These are phyloP conservation scores for Orbilia ellipsospora DNA, from an alignment of 2,329 filamentous ascomycete species.

Conservation along the genomic window DNA sequence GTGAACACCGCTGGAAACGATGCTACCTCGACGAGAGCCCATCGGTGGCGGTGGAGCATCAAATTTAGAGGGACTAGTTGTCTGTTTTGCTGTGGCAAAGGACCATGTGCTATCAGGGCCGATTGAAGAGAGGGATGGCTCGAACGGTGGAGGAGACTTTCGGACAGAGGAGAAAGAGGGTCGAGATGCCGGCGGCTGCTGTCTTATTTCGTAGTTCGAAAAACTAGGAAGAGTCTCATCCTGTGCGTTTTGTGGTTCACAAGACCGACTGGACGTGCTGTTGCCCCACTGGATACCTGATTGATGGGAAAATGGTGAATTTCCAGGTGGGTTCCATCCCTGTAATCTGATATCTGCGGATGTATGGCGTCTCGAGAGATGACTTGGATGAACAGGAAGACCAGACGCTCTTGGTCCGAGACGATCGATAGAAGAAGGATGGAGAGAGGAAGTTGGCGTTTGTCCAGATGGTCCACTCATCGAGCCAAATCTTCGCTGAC, in stretches of 20 bases:
- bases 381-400: constrained; percentile 59
- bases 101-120: constrained; percentile 58
- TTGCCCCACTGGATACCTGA: constrained; percentile 73
- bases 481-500: constrained; percentile 82
- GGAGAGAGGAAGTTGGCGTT: constrained; percentile 76
- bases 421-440: constrained; percentile 75
- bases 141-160: constrained; percentile 58
- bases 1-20: constrained; percentile 60
- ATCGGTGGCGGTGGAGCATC: constrained; percentile 58
- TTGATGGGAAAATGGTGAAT: constrained; percentile 70
- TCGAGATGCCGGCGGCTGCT: constrained; percentile 52
- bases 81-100: constrained; percentile 55
- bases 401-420: constrained; percentile 71
- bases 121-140: constrained; percentile 57
- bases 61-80: constrained; percentile 48
- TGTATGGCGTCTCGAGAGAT: constrained; percentile 73
- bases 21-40: constrained; percentile 59
- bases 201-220: constrained; percentile 71
- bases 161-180: constrained; percentile 57
- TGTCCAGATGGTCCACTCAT: constrained; percentile 74
- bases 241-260: constrained; percentile 64
- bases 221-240: constrained; percentile 73
- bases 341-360: constrained; percentile 94
- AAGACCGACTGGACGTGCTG: constrained; percentile 70
- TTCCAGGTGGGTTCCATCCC: constrained; percentile 73